Evolutionary conservation across 768 basidiomycete genomes (phyloP).

Genomic region (Favolaschia claudopus): DNA sequence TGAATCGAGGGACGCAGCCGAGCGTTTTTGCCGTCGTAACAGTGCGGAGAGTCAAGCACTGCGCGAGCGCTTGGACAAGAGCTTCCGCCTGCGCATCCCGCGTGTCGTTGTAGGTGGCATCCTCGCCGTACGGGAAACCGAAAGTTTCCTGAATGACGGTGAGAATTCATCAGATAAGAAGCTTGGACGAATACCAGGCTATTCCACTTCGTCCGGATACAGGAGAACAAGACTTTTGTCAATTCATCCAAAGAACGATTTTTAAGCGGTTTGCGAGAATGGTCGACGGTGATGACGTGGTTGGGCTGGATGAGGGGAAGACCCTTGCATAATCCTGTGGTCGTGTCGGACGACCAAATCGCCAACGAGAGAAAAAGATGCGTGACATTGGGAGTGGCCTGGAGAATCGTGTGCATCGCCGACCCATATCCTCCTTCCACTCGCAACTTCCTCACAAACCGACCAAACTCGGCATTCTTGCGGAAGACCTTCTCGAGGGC

Average conservation of each 20-base stretch:
- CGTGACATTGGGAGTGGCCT: constrained; percentile 9
- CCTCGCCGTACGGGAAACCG: neutral
- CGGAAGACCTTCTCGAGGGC: too few relatives aligned
- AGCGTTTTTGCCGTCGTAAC: too few relatives aligned
- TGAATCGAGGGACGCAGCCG: too few relatives aligned
- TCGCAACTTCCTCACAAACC: too few relatives aligned
- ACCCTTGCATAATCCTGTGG: constrained; percentile 10
- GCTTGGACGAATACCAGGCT: neutral
- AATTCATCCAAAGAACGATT: neutral
- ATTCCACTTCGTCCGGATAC: neutral
- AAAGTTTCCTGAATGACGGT: neutral
- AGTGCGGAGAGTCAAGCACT: neutral
- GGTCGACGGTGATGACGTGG: neutral
- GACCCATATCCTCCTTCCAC: constrained; percentile 10
- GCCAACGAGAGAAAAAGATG: constrained; percentile 16
- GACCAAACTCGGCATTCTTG: too few relatives aligned
- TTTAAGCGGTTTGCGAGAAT: neutral
- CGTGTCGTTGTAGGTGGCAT: neutral
- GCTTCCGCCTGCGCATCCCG: neutral
- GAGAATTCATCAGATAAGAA: neutral
- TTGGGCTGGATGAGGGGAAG: constrained; percentile 15
- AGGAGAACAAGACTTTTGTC: neutral
- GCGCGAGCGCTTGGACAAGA: neutral
- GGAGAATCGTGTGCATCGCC: constrained; percentile 14
- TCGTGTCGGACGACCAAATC: constrained; percentile 11